Percentiles rank a stretch among this genome's conserved stretches.
Evolutionary conservation across 768 basidiomycete genomes (phyloP).

Genomic region (Kwoniella shandongensis): DNA sequence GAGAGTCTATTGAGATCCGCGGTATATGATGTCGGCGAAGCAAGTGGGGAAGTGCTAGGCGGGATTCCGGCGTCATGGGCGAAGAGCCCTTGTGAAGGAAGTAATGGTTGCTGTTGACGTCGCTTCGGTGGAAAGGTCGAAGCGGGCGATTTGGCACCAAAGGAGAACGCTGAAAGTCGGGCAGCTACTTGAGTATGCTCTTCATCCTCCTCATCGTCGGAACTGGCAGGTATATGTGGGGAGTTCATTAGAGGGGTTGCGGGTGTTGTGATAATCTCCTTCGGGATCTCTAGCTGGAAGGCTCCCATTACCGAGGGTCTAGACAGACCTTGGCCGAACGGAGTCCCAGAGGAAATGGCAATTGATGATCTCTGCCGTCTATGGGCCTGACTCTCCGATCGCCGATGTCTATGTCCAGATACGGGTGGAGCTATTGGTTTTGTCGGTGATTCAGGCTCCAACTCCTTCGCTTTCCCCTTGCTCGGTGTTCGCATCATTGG

Average conservation of each 20-base stretch:
- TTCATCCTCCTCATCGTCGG: slow-evolving; percentile 13
- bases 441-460: background rate
- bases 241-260: slow-evolving; percentile 34
- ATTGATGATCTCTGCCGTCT: slow-evolving; percentile 22
- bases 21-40: slow-evolving; percentile 16
- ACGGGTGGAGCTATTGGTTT: background rate
- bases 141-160: slow-evolving; percentile 33
- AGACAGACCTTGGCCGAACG: slow-evolving; percentile 9
- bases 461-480: slow-evolving; percentile 19
- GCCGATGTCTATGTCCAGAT: slow-evolving; percentile 16
- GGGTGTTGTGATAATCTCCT: slow-evolving; percentile 39
- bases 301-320: slow-evolving; percentile 18
- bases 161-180: slow-evolving; percentile 36
- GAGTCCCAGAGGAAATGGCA: slow-evolving; percentile 3
- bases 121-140: slow-evolving; percentile 10
- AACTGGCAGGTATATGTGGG: slow-evolving; percentile 6
- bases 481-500: slow-evolving; percentile 10
- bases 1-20: slow-evolving; percentile 17
- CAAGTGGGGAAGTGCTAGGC: slow-evolving; percentile 18
- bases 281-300: slow-evolving; percentile 16
- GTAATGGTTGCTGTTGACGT: slow-evolving; percentile 13
- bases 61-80: slow-evolving; percentile 4
- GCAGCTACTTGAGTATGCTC: slow-evolving; percentile 23
- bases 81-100: slow-evolving; percentile 26
- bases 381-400: slow-evolving; percentile 27